phyloP scores from a whole-genome alignment of 2,329 filamentous ascomycete species.

The Neofusicoccum umdonicola region DNA sequence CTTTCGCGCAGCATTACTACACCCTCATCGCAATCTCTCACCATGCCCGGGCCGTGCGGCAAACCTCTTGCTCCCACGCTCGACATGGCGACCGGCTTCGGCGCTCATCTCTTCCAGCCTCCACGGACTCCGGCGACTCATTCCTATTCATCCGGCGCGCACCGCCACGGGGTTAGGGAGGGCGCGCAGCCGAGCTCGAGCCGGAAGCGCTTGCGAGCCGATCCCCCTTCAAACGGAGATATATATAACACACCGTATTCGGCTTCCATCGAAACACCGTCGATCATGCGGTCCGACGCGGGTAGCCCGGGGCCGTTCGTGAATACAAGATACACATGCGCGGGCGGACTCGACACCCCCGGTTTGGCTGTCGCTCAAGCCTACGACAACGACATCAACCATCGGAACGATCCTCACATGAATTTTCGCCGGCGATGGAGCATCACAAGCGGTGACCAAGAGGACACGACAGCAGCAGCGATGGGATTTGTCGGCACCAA shows the following conservation, averaged over 20 bases:
- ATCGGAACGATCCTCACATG: slow-evolving; percentile 12
- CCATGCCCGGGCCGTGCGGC: slow-evolving; percentile 16
- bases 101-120: slow-evolving; percentile 15
- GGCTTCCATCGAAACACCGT: slow-evolving; percentile 7
- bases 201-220: slow-evolving; percentile 19
- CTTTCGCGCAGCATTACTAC: slow-evolving; percentile 1
- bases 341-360: slow-evolving; percentile 51
- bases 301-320: slow-evolving; percentile 46
- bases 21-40: slow-evolving; percentile 9
- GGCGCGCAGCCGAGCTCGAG: slow-evolving; percentile 1
- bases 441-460: slow-evolving; percentile 11
- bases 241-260: slow-evolving; percentile 14
- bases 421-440: slow-evolving; percentile 35
- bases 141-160: slow-evolving; percentile 11
- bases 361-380: slow-evolving; percentile 35
- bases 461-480: background rate
- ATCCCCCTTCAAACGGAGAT: slow-evolving; percentile 15
- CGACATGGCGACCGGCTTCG: slow-evolving; percentile 12
- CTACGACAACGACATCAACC: slow-evolving; percentile 43
- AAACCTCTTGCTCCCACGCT: slow-evolving; percentile 9
- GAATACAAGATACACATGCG: slow-evolving; percentile 52
- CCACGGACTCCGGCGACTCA: slow-evolving; percentile 5
- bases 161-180: slow-evolving; percentile 8
- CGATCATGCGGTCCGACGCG: slow-evolving; percentile 21
- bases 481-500: background rate